Conservation (phyloP, 495 filamentous ascomycete genomes). For the Baudoinia panamericana region DNA sequence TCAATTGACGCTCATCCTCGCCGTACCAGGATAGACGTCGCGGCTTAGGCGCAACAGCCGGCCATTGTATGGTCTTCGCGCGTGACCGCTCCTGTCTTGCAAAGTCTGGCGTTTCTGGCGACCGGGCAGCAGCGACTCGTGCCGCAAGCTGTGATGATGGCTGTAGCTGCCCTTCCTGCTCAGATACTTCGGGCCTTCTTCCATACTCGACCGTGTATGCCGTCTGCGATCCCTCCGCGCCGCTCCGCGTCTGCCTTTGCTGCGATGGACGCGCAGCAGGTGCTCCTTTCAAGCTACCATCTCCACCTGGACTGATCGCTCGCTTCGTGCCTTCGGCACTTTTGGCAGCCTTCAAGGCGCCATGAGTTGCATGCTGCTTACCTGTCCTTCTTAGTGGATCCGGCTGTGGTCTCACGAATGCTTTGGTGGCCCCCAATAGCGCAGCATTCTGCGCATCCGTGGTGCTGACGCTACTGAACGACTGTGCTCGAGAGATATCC, state of each 20-base stretch:
- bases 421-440: slow-evolving; percentile 14
- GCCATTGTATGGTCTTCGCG: slow-evolving; percentile 1
- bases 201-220: neutral
- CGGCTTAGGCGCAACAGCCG: slow-evolving; percentile 14
- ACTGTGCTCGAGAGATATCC: slow-evolving; percentile 2
- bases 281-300: no score
- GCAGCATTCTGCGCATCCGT: slow-evolving; percentile 13
- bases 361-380: slow-evolving; percentile 24
- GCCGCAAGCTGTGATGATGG: slow-evolving; percentile 18
- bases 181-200: slow-evolving; percentile 2
- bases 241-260: slow-evolving; percentile 1
- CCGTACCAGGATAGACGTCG: slow-evolving; percentile 7
- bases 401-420: slow-evolving; percentile 9
- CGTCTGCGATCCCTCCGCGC: no score
- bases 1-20: neutral
- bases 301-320: no score
- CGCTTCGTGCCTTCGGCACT: no score
- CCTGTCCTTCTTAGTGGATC: slow-evolving; percentile 5
- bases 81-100: neutral
- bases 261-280: slow-evolving; percentile 20
- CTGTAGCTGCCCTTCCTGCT: neutral
- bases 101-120: neutral
- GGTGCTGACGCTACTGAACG: slow-evolving; percentile 2
- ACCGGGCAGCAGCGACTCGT: slow-evolving; percentile 8
- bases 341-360: slow-evolving; percentile 39